Evolutionary conservation across 2,329 filamentous ascomycete species (phyloP), one percentile per base, ranked within the genome.

Genomic region (Microcyclospora pomicola): DNA sequence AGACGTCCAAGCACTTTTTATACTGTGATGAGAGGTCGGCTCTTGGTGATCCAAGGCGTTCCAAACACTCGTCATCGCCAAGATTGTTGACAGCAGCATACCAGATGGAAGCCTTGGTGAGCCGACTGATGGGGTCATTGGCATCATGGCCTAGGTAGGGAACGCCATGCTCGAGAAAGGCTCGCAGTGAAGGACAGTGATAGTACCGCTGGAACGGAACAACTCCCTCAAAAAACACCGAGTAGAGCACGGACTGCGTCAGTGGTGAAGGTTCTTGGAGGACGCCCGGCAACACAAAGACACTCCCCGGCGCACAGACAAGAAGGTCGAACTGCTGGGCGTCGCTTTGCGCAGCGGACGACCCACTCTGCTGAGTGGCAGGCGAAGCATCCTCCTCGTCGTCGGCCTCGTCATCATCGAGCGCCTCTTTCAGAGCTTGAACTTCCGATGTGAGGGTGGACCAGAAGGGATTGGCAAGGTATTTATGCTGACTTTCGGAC

Each of bases 201-300:
- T 52, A 51, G 2, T 57, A 32, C 36, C 51, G 54, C 33, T 47
- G 49, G 9, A 56, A 44, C 3, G 50, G 47, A 10, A 54, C 51
- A 10, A 57, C 54, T 27, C 55, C 47, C 13, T 38, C 33, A 5
- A 54, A 35, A 37, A 50, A 59, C 0, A 43, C 40, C 10, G 44
- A 27, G 27, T 45, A 46, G 2, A 58, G 51, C 10, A 42, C 38
- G 1, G 34, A 19, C 11, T 42, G 42, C 30, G 45, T 35, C 2
- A 33, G 35, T 2, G 41, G 39, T 1, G 47, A 40, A 6, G 53
- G 52, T 24, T 58, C 51, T 24, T 41, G 36, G 27, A 49, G 27
- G 5, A 51, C 53, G n/a, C 52, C 53, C 15, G 51, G 53, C 49
- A 58, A 51, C 13, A 56, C 42, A 36, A 52, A 57, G n/a, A 55